These are phyloP conservation scores for Candida hungchunana DNA, from an alignment of 805 yeast genomes.

Conservation along the genomic window DNA sequence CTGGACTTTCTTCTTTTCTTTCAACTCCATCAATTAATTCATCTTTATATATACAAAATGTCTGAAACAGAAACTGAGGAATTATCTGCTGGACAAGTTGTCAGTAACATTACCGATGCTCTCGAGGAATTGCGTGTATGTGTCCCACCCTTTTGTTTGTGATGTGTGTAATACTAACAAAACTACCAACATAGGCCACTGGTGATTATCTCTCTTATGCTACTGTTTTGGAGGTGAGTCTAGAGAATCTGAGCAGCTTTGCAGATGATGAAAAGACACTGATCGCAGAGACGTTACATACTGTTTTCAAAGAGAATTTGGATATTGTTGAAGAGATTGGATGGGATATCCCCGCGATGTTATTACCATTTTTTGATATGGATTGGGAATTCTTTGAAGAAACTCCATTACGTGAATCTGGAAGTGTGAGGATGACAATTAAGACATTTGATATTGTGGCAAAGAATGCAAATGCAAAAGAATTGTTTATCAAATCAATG, in stretches of 20 bases:
- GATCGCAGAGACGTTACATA: constrained; percentile 43
- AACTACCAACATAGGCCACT: constrained; percentile 30
- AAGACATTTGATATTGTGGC: constrained; percentile 62
- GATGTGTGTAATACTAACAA: neutral
- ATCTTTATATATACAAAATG: constrained; percentile 5
- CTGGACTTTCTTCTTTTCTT: neutral
- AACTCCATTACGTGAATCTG: constrained; percentile 28
- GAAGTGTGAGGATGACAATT: constrained; percentile 28
- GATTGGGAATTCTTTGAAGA: constrained; percentile 39
- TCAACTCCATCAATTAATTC: neutral
- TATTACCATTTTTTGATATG: constrained; percentile 49
- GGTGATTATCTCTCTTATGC: constrained; percentile 66
- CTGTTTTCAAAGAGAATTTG: constrained; percentile 41
- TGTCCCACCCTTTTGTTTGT: neutral
- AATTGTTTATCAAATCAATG: constrained; percentile 64
- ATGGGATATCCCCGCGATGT: constrained; percentile 83
- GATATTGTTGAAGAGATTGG: constrained; percentile 65
- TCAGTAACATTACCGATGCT: constrained; percentile 13
- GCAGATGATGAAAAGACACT: constrained; percentile 44
- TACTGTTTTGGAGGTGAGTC: constrained; percentile 63
- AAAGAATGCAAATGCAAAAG: constrained; percentile 72
- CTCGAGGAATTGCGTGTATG: constrained; percentile 15
- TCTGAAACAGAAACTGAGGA: constrained; percentile 15
- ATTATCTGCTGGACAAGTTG: constrained; percentile 7
- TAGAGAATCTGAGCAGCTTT: constrained; percentile 45